These are phyloP conservation scores for Neostapfia colusana DNA, from an alignment of 176 grass and related monocot genomes.

Conservation along the genomic window DNA sequence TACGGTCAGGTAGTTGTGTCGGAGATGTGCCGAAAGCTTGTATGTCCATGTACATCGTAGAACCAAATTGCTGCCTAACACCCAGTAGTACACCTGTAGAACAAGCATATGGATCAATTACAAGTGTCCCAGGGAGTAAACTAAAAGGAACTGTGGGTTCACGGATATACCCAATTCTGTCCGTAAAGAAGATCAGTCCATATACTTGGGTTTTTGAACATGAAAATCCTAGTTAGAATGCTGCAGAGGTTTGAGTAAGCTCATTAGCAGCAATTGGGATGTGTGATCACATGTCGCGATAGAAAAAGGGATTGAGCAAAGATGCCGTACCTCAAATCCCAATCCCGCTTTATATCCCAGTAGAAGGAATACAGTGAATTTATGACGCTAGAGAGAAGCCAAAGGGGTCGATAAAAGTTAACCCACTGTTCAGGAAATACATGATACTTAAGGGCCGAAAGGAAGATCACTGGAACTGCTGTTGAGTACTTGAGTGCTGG, in stretches of 20 bases:
- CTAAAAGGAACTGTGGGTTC: slow-evolving; percentile 23
- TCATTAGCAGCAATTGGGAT: slow-evolving; percentile 34
- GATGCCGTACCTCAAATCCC: slow-evolving; percentile 77
- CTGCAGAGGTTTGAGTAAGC: slow-evolving; percentile 40
- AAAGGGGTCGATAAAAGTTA: slow-evolving; percentile 81
- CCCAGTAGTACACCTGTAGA: slow-evolving; percentile 80
- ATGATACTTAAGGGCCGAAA: slow-evolving; percentile 97
- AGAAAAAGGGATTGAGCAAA: slow-evolving; percentile 26
- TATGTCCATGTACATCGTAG: slow-evolving; percentile 96
- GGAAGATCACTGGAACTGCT: slow-evolving; percentile 84
- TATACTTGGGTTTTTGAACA: slow-evolving; percentile 76
- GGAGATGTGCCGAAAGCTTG: slow-evolving; percentile 96
- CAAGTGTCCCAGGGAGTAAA: neutral
- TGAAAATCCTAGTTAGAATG: slow-evolving; percentile 87
- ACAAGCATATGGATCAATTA: neutral
- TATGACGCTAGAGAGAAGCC: slow-evolving; percentile 85
- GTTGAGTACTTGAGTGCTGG: slow-evolving; percentile 95
- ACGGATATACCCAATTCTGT: slow-evolving; percentile 60
- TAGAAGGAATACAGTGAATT: slow-evolving; percentile 97
- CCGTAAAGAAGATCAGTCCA: slow-evolving; percentile 69
- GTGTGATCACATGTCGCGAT: neutral
- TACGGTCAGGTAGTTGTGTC: slow-evolving; percentile 93
- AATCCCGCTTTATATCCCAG: slow-evolving; percentile 94
- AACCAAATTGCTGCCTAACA: slow-evolving; percentile 86
- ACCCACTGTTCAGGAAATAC: slow-evolving; percentile 71